Base-by-base conservation (phyloP, 2,329 filamentous ascomycete genomes). In the Mariannaea sp. region DNA sequence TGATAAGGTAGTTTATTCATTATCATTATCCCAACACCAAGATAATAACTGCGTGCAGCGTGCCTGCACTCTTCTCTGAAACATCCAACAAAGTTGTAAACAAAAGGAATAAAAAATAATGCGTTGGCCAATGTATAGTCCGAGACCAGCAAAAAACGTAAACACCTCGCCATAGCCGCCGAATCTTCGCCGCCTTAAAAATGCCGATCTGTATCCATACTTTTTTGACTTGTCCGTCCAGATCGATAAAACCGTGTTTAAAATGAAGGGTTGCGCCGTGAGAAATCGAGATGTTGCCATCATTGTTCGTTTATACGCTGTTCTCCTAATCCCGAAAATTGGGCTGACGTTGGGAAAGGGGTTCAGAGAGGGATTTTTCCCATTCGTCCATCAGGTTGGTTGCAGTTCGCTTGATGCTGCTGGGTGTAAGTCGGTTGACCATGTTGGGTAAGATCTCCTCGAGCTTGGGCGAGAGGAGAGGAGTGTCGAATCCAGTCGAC, bases 331-430 rank as follows among this genome's bases (percentile, higher is more conserved):
- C 58, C 16, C 57, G 61, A 24, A 52, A 41, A 30, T 65, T 61
- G 17, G 49, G 45, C 32, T 65, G 59, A 56, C 65, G 62, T 29
- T 58, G 61, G 16, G 56, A 39, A 39, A 68, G 65, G 9, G 72
- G 70, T 7, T 70, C 59, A 5, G 64, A 60, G 36, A 75, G 61
- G 4, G 72, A 74, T 71, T 85, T 90, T 75, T 97, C 93, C 90
- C 91, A 96, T 68, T 96, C 92, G 59, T 86, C 88, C 84, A 97
- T 91, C 52, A 96, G 79, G 57, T 88, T 89, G 29, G 86, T 89
- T n/a, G 92, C 90, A 1, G 90, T 93, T 30, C 85, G 83, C 69
- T 91, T 90, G 62, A 97, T 75, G 64, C 90, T 92, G 61, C 85
- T 86, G 0, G 92, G 89, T 7, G 84, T 82, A 35, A 92, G 74